A percentile compares a stretch with the other conserved stretches of the same genome.
Evolutionary conservation across 1,284 basidiomycete species (phyloP).

Genomic region (Xerocomus nothofagi): DNA sequence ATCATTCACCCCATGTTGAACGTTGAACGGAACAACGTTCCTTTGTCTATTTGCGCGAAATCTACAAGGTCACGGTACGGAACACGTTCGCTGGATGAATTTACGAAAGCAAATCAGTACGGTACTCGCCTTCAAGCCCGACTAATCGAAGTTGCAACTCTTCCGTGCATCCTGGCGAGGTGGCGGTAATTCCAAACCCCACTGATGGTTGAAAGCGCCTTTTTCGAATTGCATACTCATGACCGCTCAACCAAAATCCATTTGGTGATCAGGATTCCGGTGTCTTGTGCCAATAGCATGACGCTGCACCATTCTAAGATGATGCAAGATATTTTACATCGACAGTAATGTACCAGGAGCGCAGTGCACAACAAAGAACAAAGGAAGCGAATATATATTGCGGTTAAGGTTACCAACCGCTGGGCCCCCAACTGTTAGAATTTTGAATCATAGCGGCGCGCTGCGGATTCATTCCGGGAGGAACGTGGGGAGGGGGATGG

Average conservation of each 20-base stretch:
- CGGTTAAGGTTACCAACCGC: constrained; percentile 34
- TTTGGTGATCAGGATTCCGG: background rate
- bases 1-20: constrained; percentile 48
- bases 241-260: background rate
- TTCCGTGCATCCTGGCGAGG: background rate
- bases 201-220: background rate
- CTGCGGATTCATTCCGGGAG: constrained; percentile 61
- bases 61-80: constrained; percentile 36
- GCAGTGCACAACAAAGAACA: constrained; percentile 12
- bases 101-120: constrained; percentile 35
- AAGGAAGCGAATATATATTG: constrained; percentile 15
- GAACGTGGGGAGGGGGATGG: constrained; percentile 42
- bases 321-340: constrained; percentile 30
- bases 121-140: constrained; percentile 3
- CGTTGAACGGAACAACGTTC: constrained; percentile 44
- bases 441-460: constrained; percentile 62
- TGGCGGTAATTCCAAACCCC: background rate
- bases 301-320: constrained; percentile 23
- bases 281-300: background rate
- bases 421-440: constrained; percentile 37
- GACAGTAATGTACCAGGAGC: constrained; percentile 23
- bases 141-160: background rate
- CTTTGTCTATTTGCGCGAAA: constrained; percentile 36
- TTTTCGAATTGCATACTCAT: background rate
- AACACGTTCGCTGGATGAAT: constrained; percentile 41